These are phyloP conservation scores for Pestalotiopsis sp. DNA, from an alignment of 2,329 filamentous ascomycete genomes.

Conservation along the genomic window DNA sequence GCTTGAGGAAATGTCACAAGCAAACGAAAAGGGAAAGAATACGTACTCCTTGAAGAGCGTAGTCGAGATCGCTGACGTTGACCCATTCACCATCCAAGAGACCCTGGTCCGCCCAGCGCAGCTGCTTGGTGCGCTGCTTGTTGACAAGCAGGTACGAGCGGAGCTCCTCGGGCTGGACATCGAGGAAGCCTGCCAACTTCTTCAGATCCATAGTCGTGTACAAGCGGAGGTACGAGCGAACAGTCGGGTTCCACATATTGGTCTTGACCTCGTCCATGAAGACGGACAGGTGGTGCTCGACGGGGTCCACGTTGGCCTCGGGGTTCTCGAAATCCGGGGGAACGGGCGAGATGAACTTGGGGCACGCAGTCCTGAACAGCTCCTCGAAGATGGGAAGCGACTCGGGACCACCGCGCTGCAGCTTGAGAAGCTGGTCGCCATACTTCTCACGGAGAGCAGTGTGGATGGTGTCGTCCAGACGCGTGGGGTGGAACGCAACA, in stretches of 20 bases:
- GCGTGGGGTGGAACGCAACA: constrained; percentile 95
- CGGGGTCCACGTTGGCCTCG: constrained; percentile 90
- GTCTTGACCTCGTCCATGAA: constrained; percentile 99
- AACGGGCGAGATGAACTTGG: constrained; percentile 98
- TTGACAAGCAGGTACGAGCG: constrained; percentile 93
- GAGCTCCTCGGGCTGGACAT: constrained; percentile 94
- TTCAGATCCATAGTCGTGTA: constrained; percentile 99
- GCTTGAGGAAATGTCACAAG: constrained; percentile 12
- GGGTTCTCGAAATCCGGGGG: constrained; percentile 98
- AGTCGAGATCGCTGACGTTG: constrained; percentile 94
- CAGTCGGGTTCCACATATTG: constrained; percentile 96
- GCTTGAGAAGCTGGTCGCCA: constrained; percentile 94
- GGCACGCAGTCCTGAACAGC: constrained; percentile 96
- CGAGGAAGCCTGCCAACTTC: constrained; percentile 96
- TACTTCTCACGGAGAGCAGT: constrained; percentile 98
- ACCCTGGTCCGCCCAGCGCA: constrained; percentile 89
- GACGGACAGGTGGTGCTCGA: constrained; percentile 94
- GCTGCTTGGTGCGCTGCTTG: constrained; percentile 97
- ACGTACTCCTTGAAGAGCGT: constrained; percentile 90
- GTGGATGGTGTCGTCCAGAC: constrained; percentile 98
- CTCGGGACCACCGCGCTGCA: constrained; percentile 95
- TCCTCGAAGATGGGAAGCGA: constrained; percentile 97
- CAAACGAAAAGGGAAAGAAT: constrained; percentile 13
- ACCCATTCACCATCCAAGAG: constrained; percentile 90
- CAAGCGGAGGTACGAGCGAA: constrained; percentile 97